These are phyloP conservation scores for Torrubiellomyces zombiae DNA, from an alignment of 2,329 filamentous ascomycete species.

Conservation along the genomic window DNA sequence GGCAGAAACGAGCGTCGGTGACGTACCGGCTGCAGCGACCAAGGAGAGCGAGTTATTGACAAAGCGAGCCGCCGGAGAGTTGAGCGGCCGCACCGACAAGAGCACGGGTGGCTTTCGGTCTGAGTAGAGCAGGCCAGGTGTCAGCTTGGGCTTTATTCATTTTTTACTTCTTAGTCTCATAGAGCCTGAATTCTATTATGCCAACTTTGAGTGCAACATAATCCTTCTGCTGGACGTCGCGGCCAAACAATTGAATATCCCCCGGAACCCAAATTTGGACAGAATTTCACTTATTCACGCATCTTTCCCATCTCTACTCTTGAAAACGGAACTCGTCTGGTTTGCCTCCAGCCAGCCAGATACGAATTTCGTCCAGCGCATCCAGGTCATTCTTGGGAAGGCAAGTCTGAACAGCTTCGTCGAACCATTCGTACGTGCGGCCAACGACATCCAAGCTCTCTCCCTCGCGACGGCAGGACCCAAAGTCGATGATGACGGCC, in stretches of 20 bases:
- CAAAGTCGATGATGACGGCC: conserved; percentile 19
- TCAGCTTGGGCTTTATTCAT: background rate
- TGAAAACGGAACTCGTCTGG: conserved; percentile 4
- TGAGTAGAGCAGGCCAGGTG: too few species aligned
- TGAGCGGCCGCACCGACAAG: too few species aligned
- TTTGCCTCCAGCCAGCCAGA: conserved; percentile 2
- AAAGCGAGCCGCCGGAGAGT: too few species aligned
- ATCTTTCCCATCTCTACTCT: too few species aligned
- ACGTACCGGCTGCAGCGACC: too few species aligned
- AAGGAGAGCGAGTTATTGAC: too few species aligned
- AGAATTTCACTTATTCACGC: too few species aligned
- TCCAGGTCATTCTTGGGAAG: conserved; percentile 3
- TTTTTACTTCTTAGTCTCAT: background rate
- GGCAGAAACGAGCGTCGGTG: too few species aligned
- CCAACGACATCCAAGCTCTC: conserved; percentile 4
- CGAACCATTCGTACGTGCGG: conserved; percentile 4
- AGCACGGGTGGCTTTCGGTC: background rate
- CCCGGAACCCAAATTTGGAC: conserved; percentile 23
- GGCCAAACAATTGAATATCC: conserved; percentile 22
- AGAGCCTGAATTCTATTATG: background rate
- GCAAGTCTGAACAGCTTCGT: conserved; percentile 2
- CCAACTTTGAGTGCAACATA: conserved; percentile 5
- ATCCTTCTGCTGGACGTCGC: conserved; percentile 9
- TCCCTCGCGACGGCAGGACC: conserved; percentile 10
- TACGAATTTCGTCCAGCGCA: conserved; percentile 5